phyloP scores from a whole-genome alignment of 768 basidiomycete species.

The Pulveroboletus sp. region DNA sequence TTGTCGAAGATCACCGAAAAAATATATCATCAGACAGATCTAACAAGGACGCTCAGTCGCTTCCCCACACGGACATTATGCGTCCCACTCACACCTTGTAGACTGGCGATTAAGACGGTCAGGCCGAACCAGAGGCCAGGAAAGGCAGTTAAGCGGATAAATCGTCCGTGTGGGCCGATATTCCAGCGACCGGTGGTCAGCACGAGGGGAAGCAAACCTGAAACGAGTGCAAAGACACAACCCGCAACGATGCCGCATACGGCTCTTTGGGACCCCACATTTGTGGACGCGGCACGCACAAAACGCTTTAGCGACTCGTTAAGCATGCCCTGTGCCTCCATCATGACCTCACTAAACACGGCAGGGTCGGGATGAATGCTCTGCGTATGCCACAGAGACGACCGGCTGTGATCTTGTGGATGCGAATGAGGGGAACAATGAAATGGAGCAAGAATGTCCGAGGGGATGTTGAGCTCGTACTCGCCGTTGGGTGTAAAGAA shows the following conservation, averaged over 20 bases:
- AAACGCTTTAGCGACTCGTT: slow-evolving; percentile 64
- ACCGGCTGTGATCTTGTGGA: slow-evolving; percentile 11
- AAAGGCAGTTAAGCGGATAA: slow-evolving; percentile 57
- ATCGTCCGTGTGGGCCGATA: slow-evolving; percentile 35
- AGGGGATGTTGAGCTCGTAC: slow-evolving; percentile 71
- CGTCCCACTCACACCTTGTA: slow-evolving; percentile 54
- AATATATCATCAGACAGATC: slow-evolving; percentile 71
- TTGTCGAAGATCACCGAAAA: slow-evolving; percentile 79
- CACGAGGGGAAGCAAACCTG: slow-evolving; percentile 50
- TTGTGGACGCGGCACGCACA: slow-evolving; percentile 62
- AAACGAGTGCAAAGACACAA: slow-evolving; percentile 43
- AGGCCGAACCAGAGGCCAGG: slow-evolving; percentile 73
- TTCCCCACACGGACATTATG: neutral
- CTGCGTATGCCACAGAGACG: slow-evolving; percentile 25
- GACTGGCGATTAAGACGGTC: slow-evolving; percentile 55
- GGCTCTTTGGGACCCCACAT: slow-evolving; percentile 67
- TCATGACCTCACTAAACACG: slow-evolving; percentile 57
- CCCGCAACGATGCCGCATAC: slow-evolving; percentile 70
- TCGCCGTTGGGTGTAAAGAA: slow-evolving; percentile 71
- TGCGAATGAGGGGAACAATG: slow-evolving; percentile 33
- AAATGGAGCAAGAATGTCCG: slow-evolving; percentile 61
- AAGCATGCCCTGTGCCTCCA: slow-evolving; percentile 57
- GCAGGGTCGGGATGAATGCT: slow-evolving; percentile 60
- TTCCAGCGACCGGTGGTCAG: slow-evolving; percentile 42
- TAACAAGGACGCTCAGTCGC: slow-evolving; percentile 10